These are phyloP conservation scores for Tuber aestivum DNA, from an alignment of 495 filamentous ascomycete genomes.

Conservation along the genomic window DNA sequence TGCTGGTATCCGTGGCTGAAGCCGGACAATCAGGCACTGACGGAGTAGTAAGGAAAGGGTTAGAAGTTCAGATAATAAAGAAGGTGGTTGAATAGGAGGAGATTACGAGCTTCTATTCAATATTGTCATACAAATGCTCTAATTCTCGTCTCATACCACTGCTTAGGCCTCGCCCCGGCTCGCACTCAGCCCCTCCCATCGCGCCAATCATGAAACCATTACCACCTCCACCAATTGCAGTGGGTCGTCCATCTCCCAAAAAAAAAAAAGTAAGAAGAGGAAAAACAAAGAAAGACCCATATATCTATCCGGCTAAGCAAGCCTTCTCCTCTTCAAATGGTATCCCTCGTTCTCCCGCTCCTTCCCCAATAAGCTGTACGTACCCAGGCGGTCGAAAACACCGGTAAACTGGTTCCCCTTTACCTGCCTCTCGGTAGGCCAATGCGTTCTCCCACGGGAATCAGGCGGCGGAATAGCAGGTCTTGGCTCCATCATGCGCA, in stretches of 20 bases:
- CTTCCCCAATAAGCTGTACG: too few species aligned
- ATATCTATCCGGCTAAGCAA: not conserved
- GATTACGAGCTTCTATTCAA: not conserved
- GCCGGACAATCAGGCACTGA: not conserved
- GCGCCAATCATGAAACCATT: not conserved
- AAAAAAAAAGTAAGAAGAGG: not conserved
- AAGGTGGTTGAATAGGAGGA: not conserved
- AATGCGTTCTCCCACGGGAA: not conserved
- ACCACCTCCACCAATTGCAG: not conserved
- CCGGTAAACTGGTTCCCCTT: too few species aligned
- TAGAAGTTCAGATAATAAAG: not conserved
- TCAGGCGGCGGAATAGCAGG: not conserved
- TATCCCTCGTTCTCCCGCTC: not conserved
- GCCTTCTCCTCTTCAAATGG: not conserved
- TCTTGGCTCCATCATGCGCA: not conserved
- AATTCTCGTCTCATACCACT: not conserved
- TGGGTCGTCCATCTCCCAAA: not conserved
- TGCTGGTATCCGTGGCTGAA: too few species aligned
- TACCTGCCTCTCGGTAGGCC: not conserved
- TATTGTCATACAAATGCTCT: not conserved
- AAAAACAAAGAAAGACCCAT: not conserved
- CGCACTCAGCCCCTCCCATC: not conserved
- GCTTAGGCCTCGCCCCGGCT: not conserved
- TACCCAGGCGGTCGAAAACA: too few species aligned
- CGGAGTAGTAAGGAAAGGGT: not conserved